A percentile compares a stretch with the other conserved stretches of the same genome.
These are phyloP conservation scores for Pluteus cervinus DNA, from an alignment of 768 basidiomycete species.

Conservation along the genomic window DNA sequence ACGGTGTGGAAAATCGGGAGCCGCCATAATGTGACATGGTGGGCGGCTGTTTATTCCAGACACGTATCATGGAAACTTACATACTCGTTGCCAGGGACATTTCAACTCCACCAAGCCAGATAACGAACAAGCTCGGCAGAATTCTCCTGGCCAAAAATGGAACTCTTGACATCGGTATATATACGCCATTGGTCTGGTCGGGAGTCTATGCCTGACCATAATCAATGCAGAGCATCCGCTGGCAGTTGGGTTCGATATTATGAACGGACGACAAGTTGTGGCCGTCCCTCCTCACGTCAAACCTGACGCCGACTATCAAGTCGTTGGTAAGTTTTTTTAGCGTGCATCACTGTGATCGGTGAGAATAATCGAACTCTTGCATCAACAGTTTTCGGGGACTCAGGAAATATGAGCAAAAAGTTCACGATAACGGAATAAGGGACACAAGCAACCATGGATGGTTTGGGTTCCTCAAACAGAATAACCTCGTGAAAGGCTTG, in stretches of 20 bases:
- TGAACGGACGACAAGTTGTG: constrained; percentile 27
- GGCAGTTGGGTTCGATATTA: constrained; percentile 30
- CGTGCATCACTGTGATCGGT: constrained; percentile 3
- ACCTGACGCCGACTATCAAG: constrained; percentile 32
- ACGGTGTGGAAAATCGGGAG: constrained; percentile 24
- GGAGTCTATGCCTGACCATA: too few relatives aligned
- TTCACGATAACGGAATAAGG: constrained; percentile 38
- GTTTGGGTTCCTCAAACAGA: too few relatives aligned
- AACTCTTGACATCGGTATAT: constrained; percentile 26
- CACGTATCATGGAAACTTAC: background rate
- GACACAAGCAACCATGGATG: background rate
- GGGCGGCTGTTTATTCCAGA: constrained; percentile 7
- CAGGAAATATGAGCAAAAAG: constrained; percentile 38
- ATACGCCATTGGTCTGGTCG: background rate
- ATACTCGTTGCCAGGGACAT: constrained; percentile 26
- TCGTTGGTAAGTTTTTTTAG: constrained; percentile 34
- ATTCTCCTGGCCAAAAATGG: constrained; percentile 30
- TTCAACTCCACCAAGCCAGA: constrained; percentile 30
- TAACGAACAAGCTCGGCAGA: constrained; percentile 36
- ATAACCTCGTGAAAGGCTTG: too few relatives aligned
- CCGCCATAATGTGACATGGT: constrained; percentile 26
- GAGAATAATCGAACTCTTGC: background rate
- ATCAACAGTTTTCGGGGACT: constrained; percentile 45
- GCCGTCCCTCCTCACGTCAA: constrained; percentile 29
- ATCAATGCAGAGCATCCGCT: constrained; percentile 26